A percentile compares a stretch with the other conserved stretches of the same genome.
Conservation (phyloP, 495 filamentous ascomycete genomes). For the Trichoderma erinaceum region DNA sequence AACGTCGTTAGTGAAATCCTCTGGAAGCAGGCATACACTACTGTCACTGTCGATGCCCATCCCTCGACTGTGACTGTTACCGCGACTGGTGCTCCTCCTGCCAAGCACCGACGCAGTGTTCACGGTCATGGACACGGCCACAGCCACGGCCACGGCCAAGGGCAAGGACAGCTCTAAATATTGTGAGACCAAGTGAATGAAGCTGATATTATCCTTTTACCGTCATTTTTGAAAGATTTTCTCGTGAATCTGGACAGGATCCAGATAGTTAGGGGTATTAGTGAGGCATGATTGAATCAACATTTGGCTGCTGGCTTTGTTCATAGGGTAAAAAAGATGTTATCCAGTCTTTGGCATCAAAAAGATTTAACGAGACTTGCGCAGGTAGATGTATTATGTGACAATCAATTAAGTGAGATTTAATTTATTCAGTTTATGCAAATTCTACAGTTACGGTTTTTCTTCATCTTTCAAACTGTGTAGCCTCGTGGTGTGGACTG, state of each 20-base stretch:
- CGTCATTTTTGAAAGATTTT: conserved; percentile 6
- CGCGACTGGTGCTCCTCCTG: conserved; percentile 5
- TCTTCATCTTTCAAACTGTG: too few species aligned
- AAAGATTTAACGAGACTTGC: conserved; percentile 6
- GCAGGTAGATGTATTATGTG: conserved; percentile 9
- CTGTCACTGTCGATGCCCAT: conserved; percentile 31
- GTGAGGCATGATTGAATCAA: conserved; percentile 13
- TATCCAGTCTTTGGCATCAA: conserved; percentile 13
- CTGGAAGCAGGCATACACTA: conserved; percentile 40
- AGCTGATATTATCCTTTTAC: not conserved
- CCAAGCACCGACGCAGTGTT: conserved; percentile 7
- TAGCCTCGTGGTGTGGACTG: too few species aligned
- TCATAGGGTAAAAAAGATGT: conserved; percentile 13
- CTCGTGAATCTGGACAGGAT: conserved; percentile 11
- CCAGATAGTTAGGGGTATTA: conserved; percentile 8
- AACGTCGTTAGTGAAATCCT: conserved; percentile 37
- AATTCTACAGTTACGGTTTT: too few species aligned
- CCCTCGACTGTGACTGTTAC: conserved; percentile 30
- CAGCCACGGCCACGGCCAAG: not conserved
- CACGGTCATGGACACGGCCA: conserved; percentile 13
- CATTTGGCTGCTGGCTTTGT: conserved; percentile 14
- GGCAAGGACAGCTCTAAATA: not conserved
- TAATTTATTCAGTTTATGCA: conserved; percentile 1
- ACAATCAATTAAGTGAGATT: conserved; percentile 13
- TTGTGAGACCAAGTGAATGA: not conserved